These are phyloP conservation scores for Oemleria cerasiformis DNA, from an alignment of 306 rosid species.

Conservation along the genomic window DNA sequence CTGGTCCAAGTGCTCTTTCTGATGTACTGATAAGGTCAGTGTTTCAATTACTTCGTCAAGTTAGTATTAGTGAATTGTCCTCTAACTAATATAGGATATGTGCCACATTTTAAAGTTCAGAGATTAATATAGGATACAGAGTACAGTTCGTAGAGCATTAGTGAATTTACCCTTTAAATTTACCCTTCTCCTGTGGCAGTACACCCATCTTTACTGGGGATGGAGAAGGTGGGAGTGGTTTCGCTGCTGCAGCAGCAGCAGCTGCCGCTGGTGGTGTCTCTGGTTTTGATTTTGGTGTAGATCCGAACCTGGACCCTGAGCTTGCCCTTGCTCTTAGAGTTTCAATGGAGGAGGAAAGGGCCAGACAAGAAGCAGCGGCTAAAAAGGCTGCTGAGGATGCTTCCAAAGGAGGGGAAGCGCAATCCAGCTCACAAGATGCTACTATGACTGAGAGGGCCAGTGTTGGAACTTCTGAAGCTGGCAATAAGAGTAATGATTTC, in stretches of 20 bases:
- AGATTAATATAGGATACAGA: neutral
- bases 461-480: conserved; percentile 58
- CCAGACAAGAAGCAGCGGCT: conserved; percentile 99
- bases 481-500: conserved; percentile 66
- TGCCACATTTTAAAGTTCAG: neutral
- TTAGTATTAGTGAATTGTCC: neutral
- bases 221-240: conserved; percentile 96
- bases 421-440: conserved; percentile 78
- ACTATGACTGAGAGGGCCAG: conserved; percentile 74
- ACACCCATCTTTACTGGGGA: conserved; percentile 97
- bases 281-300: conserved; percentile 97
- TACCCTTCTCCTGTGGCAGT: conserved; percentile 39
- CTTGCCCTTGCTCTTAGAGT: conserved; percentile 99
- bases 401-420: conserved; percentile 66
- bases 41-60: conserved; percentile 6
- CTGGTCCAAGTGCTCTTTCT: conserved; percentile 57
- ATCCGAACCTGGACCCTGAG: conserved; percentile 98
- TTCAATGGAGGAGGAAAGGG: conserved; percentile 99
- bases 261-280: conserved; percentile 89
- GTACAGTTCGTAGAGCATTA: neutral
- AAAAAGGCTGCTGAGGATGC: conserved; percentile 92
- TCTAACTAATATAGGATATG: too few species aligned
- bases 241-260: conserved; percentile 90
- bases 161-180: neutral
- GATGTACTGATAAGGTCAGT: conserved; percentile 67